Evolutionary conservation across 768 basidiomycete genomes (phyloP), one percentile per base, ranked within the genome.

Genomic region (Russula emetica): DNA sequence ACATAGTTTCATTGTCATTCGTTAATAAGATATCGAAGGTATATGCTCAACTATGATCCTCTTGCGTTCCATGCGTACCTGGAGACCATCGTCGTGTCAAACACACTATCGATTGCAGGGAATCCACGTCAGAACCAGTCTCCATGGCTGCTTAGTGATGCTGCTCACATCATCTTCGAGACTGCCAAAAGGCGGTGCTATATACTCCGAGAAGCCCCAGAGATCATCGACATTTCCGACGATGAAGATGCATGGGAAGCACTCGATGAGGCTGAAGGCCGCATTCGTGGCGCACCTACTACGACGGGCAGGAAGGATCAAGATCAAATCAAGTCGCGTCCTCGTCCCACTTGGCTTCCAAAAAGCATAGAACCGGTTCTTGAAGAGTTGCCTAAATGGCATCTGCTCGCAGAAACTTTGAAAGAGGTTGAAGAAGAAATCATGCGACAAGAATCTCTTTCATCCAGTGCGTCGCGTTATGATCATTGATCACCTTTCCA

Each of bases 361-460:
- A 78, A 83, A 11, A 86, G 85, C 1, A 85, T 95, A 73, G 85
- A 92, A 51, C 91, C 93, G 0, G 84, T 94, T 0, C 78, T 98
- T 26, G 97, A 98, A 74, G 97, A 98, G 71, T 81, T 91, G 50
- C 95, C 95, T 0, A 99, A 99, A 73, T 98, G 97, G 96, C 82
- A 82, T 61, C 72, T 95, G 9, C 76, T 99, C 14, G 82, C 86
- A 0, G 90, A 93, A n/a, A 82, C 95, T 0, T 73, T 99, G 50
- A 80, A 92, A 56, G 97, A 99, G 75, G 88, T 94, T 2, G 97
- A 98, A 73, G 85, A 85, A 63, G 92, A 94, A 67, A 87, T 90
- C 34, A 78, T 90, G 62, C 78, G 85, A 49, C 81, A 84, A 65
- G 83, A 87, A 66, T 78, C 79, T 10, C 62, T 71, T 7, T 63